Percentiles rank a stretch among this genome's conserved stretches.
These are phyloP conservation scores for Myrmaecium sp. DNA, from an alignment of 2,329 filamentous ascomycete species.

Conservation along the genomic window DNA sequence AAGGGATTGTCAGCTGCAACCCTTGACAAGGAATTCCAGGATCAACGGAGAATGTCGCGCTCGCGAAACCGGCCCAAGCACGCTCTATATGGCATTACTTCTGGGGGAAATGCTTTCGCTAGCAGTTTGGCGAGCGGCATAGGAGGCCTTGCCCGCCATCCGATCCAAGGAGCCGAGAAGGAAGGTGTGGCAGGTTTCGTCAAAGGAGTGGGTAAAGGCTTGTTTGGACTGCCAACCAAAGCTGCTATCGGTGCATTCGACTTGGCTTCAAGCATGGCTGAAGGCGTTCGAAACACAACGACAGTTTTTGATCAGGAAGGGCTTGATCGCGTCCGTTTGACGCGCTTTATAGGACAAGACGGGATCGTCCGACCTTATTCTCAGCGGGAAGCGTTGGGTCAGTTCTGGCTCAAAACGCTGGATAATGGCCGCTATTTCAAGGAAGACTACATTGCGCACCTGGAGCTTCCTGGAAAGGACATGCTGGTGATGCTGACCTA, in stretches of 20 bases:
- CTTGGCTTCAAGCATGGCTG: constrained; percentile 88
- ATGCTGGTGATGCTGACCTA: constrained; percentile 54
- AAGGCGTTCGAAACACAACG: constrained; percentile 95
- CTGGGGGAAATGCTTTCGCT: constrained; percentile 87
- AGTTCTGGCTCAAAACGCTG: constrained; percentile 97
- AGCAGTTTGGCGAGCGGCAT: constrained; percentile 87
- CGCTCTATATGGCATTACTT: constrained; percentile 87
- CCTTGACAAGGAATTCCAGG: constrained; percentile 96
- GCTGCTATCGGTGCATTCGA: constrained; percentile 94
- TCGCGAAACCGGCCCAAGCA: constrained; percentile 92
- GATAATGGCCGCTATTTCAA: constrained; percentile 97
- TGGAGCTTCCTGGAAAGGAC: constrained; percentile 79
- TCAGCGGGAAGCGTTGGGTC: constrained; percentile 84
- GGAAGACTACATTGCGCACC: constrained; percentile 90
- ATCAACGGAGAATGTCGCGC: constrained; percentile 81
- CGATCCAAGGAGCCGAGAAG: constrained; percentile 86
- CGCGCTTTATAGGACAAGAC: constrained; percentile 80
- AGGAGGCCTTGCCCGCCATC: constrained; percentile 81
- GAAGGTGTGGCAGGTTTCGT: constrained; percentile 90
- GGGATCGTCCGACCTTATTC: constrained; percentile 90
- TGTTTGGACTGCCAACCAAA: constrained; percentile 89
- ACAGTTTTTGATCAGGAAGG: constrained; percentile 94
- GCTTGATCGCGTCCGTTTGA: constrained; percentile 83
- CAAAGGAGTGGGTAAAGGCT: constrained; percentile 91
- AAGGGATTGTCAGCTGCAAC: constrained; percentile 93